Evolutionary conservation across 78 protist species (phyloP).

Genomic region (Dictyostelium firmibasis): DNA sequence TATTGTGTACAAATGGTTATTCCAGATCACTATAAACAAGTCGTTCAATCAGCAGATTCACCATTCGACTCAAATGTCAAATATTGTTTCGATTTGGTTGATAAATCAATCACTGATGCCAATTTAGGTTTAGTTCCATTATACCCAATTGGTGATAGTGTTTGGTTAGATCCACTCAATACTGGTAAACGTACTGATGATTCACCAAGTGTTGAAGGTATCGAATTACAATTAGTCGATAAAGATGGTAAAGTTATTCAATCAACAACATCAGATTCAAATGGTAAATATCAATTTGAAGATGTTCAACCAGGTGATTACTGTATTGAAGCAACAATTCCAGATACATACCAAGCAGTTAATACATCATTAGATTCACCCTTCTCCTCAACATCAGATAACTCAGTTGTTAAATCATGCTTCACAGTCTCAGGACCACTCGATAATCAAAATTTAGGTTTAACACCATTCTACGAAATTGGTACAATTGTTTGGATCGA

Average conservation of each 20-base stretch:
- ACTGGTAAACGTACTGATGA: not conserved
- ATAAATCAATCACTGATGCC: not conserved
- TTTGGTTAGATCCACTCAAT: not conserved
- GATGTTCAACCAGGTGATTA: too few species aligned
- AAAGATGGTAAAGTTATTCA: too few species aligned
- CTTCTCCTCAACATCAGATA: too few species aligned
- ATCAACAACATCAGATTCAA: too few species aligned
- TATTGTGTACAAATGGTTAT: constrained; percentile 18
- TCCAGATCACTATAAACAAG: not conserved
- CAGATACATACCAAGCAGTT: too few species aligned
- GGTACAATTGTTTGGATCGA: constrained; percentile 53
- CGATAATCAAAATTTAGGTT: too few species aligned
- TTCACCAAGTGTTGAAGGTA: not conserved
- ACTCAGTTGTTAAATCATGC: too few species aligned
- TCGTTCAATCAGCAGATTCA: not conserved
- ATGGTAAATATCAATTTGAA: too few species aligned
- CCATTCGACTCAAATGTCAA: not conserved
- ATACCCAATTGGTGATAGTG: not conserved
- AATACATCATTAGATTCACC: too few species aligned
- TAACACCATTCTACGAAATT: too few species aligned
- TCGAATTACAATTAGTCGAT: not conserved
- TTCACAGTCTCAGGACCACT: too few species aligned
- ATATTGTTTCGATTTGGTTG: not conserved
- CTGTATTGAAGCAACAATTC: too few species aligned
- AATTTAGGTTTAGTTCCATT: constrained; percentile 4